Base-by-base conservation (phyloP, 2,329 filamentous ascomycete species). In the Fusarium tanahbumbuense region DNA sequence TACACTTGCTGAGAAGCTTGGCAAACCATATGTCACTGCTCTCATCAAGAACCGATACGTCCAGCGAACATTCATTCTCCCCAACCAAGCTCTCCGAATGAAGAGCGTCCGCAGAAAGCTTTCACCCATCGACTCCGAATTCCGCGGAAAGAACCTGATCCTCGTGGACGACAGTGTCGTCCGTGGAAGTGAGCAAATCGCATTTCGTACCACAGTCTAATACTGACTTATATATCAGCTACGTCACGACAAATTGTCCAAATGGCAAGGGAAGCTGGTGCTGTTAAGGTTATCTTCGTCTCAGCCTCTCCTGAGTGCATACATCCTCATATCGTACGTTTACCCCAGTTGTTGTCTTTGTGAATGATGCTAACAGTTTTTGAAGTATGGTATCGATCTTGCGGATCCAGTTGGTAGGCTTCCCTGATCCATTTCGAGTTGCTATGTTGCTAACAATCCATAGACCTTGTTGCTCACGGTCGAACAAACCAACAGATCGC, bases 41-140 rank as follows among this genome's bases (percentile, higher is more conserved):
- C 95, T 97, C 74, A 90, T 97, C 70, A 97, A 96, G 85, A 97
- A 97, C 80, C 87, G 93, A 55, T 97, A 97, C 78, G 91, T 97
- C 64, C 94, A 93, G 85, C 88, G 93, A 52, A 97, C 93, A 1
- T 96, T 95, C 79, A 95, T 94, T 77, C 58, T 77, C 63, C 84
- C 94, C 3, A 92, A 91, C 28, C 94, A 98, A 79, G 89, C 89
- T 72, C 87, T 90, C 20, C 87, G 94, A 6, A 89, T 96, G 76
- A 95, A 95, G 81, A 92, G 93, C 72, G 93, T 98, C 12, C 91
- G 95, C 6, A 89, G 94, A 50, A 98, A 98, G 82, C 86, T 98
- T 41, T 95, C 92, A 65, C 89, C 94, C 22, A 97, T 98, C 81
- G 88, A 90, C 27, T 89, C 91, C 40, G 94, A 98, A 77, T 98